phyloP scores from a whole-genome alignment of 345 rosid species.

The Moricandia arvensis region DNA sequence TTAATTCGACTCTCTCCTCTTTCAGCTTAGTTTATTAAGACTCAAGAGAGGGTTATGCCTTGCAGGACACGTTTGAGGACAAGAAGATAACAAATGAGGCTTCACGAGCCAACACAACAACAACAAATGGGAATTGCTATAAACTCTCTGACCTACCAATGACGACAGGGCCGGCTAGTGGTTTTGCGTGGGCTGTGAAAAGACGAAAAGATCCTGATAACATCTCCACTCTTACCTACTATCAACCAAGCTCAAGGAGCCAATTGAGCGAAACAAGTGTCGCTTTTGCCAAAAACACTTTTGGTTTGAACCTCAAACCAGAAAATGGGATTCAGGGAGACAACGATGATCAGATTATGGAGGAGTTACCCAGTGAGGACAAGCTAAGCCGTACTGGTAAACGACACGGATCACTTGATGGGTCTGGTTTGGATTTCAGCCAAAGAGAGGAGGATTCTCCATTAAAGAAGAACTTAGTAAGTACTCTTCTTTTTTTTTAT shows the following conservation, averaged over 20 bases:
- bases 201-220: slow-evolving; percentile 47
- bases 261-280: slow-evolving; percentile 47
- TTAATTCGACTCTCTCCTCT: not conserved
- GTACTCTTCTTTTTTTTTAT: slow-evolving; percentile 11
- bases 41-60: slow-evolving; percentile 3
- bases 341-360: slow-evolving; percentile 13
- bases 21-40: not conserved
- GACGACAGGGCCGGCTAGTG: slow-evolving; percentile 45
- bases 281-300: slow-evolving; percentile 44
- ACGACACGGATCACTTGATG: slow-evolving; percentile 39
- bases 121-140: slow-evolving; percentile 41
- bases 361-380: slow-evolving; percentile 26
- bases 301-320: slow-evolving; percentile 30
- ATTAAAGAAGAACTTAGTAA: slow-evolving; percentile 37
- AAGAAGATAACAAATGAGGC: slow-evolving; percentile 32
- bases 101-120: slow-evolving; percentile 28
- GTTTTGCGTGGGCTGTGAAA: slow-evolving; percentile 56
- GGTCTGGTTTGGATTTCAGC: slow-evolving; percentile 32
- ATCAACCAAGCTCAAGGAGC: slow-evolving; percentile 44
- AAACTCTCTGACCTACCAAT: slow-evolving; percentile 42
- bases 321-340: slow-evolving; percentile 23
- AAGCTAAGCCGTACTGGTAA: slow-evolving; percentile 26
- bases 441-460: slow-evolving; percentile 36
- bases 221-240: slow-evolving; percentile 48
- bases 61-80: slow-evolving; percentile 46